A percentile compares a stretch with the other conserved stretches of the same genome.
Conservation (phyloP, 2,329 filamentous ascomycete species). For the Aspergillus neotritici region DNA sequence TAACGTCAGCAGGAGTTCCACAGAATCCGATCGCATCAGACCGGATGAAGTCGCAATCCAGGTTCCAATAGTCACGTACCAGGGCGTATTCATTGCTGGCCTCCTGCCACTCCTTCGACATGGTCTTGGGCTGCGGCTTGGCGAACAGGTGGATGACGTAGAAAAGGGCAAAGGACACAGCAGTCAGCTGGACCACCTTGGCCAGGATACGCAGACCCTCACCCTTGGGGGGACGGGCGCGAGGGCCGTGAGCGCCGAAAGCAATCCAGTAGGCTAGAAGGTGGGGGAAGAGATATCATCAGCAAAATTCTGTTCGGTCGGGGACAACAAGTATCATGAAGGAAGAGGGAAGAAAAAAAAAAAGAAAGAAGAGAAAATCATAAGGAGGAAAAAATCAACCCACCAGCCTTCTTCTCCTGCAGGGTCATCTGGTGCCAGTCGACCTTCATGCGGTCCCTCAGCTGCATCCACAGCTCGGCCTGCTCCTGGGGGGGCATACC, state of each 20-base stretch:
- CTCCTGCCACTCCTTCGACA: conserved; percentile 98
- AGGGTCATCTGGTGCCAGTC: conserved; percentile 93
- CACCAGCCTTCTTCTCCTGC: conserved; percentile 99
- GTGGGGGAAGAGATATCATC: conserved; percentile 13
- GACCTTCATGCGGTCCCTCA: conserved; percentile 97
- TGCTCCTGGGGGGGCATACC: conserved; percentile 96
- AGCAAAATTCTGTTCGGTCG: conserved; percentile 18
- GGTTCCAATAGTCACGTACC: conserved; percentile 50
- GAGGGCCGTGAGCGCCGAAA: conserved; percentile 93
- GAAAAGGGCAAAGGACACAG: conserved; percentile 66
- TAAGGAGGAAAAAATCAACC: conserved; percentile 39
- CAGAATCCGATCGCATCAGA: conserved; percentile 7
- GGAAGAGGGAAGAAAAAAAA: not conserved
- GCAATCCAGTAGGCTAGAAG: conserved; percentile 93
- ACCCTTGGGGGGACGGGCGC: conserved; percentile 73
- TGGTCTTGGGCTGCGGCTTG: conserved; percentile 69
- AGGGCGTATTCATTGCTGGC: conserved; percentile 88
- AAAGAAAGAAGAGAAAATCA: too few species aligned
- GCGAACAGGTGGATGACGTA: conserved; percentile 64
- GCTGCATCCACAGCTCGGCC: conserved; percentile 97
- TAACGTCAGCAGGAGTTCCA: conserved; percentile 15
- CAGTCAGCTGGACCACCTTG: conserved; percentile 65
- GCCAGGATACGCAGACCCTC: conserved; percentile 74
- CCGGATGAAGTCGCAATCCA: not conserved
- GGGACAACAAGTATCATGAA: not conserved